phyloP scores from a whole-genome alignment of 2,329 filamentous ascomycete genomes.

The Aspergillus latus region DNA sequence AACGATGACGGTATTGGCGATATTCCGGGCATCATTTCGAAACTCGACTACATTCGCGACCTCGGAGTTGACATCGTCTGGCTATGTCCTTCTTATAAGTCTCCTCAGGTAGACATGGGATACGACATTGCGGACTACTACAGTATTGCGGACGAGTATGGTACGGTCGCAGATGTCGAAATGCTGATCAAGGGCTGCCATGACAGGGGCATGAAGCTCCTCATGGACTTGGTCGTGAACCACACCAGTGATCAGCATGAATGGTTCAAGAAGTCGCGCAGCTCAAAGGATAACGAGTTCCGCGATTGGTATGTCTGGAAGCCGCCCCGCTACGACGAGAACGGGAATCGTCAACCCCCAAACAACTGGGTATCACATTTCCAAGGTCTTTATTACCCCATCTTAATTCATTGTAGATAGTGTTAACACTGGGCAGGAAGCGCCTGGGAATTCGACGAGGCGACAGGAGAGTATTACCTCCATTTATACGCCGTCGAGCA shows the following conservation, averaged over 20 bases:
- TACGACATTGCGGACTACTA: constrained; percentile 63
- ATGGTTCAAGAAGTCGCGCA: constrained; percentile 69
- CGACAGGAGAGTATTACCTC: constrained; percentile 73
- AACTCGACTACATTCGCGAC: constrained; percentile 63
- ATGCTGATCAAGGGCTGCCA: constrained; percentile 61
- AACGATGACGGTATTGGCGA: constrained; percentile 61
- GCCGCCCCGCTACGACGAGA: constrained; percentile 52
- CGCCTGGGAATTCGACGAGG: constrained; percentile 63
- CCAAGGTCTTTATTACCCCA: constrained; percentile 21
- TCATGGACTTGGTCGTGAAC: constrained; percentile 76
- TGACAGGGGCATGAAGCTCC: constrained; percentile 64
- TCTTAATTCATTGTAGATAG: neutral
- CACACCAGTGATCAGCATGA: constrained; percentile 71
- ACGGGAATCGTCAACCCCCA: constrained; percentile 65
- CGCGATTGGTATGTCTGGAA: constrained; percentile 67
- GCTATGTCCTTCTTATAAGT: constrained; percentile 53
- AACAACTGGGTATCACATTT: constrained; percentile 62
- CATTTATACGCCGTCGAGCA: constrained; percentile 74
- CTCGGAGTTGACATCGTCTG: constrained; percentile 64
- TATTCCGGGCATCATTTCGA: constrained; percentile 63
- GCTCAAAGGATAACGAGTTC: constrained; percentile 62
- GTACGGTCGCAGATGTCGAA: constrained; percentile 66
- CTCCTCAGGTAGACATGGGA: constrained; percentile 55
- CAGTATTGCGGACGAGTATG: constrained; percentile 64
- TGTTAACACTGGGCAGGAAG: constrained; percentile 32